A percentile compares a stretch with the other conserved stretches of the same genome.
phyloP scores from a whole-genome alignment of 2,329 filamentous ascomycete species.

The Ophidiomyces ophidiicola region DNA sequence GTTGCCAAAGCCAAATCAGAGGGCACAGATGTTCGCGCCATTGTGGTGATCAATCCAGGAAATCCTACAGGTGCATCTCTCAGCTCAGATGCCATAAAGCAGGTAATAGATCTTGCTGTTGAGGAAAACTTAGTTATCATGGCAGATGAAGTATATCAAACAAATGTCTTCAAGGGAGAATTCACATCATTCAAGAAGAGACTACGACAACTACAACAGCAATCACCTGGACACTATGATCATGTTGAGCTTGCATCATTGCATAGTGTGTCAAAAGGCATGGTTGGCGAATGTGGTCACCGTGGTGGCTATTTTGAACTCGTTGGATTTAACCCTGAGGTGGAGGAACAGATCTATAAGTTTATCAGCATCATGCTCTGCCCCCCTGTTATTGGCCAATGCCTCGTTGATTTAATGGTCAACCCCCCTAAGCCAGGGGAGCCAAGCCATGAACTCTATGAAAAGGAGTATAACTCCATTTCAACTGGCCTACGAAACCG shows the following conservation, averaged over 20 bases:
- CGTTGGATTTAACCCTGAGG: constrained; percentile 70
- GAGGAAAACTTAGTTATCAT: constrained; percentile 78
- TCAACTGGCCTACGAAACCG: constrained; percentile 65
- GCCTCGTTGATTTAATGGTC: constrained; percentile 93
- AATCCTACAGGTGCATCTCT: constrained; percentile 92
- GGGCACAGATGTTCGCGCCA: constrained; percentile 77
- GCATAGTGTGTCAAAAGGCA: constrained; percentile 92
- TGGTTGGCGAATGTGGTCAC: constrained; percentile 97
- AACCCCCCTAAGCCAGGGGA: constrained; percentile 80
- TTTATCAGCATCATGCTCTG: constrained; percentile 96
- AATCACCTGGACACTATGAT: constrained; percentile 66
- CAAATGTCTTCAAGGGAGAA: constrained; percentile 88
- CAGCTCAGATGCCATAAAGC: constrained; percentile 62
- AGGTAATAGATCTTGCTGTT: constrained; percentile 75
- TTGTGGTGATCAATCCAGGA: constrained; percentile 96
- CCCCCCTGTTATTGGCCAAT: constrained; percentile 89
- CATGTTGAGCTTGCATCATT: constrained; percentile 78
- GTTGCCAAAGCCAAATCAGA: constrained; percentile 62
- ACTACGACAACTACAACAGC: constrained; percentile 65
- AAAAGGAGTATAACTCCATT: constrained; percentile 73
- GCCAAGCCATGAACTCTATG: constrained; percentile 71
- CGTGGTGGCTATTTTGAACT: constrained; percentile 97
- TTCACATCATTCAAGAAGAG: constrained; percentile 94
- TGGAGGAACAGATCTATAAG: constrained; percentile 94
- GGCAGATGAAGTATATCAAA: constrained; percentile 98